These are phyloP conservation scores for Lodderomyces jiufengensis DNA, from an alignment of 1,139 yeast genomes.

Conservation along the genomic window DNA sequence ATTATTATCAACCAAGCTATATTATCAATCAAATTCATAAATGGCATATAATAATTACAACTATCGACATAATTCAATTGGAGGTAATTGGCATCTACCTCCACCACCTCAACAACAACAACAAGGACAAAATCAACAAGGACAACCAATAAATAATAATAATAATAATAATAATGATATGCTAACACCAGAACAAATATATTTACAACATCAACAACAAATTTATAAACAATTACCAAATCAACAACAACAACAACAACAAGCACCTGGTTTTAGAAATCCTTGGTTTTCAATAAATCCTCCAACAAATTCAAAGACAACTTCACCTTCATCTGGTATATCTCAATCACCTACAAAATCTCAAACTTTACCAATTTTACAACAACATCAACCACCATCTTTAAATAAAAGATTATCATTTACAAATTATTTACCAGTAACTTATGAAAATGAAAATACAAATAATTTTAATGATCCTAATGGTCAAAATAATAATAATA, in stretches of 20 bases:
- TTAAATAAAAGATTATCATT: slow-evolving; percentile 35
- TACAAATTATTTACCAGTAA: slow-evolving; percentile 48
- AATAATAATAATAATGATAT: neutral
- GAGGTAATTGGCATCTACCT: slow-evolving; percentile 42
- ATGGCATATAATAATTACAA: slow-evolving; percentile 19
- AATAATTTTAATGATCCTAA: neutral
- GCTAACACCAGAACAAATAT: slow-evolving; percentile 9
- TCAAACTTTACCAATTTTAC: slow-evolving; percentile 23
- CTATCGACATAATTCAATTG: slow-evolving; percentile 40
- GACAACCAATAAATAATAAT: too few species aligned
- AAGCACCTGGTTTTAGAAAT: slow-evolving; percentile 35
- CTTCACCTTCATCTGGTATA: slow-evolving; percentile 11
- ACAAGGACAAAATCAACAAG: slow-evolving; percentile 12
- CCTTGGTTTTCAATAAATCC: slow-evolving; percentile 37
- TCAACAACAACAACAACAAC: slow-evolving; percentile 14
- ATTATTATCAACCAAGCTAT: too few species aligned
- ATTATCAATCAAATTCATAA: too few species aligned
- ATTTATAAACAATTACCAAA: slow-evolving; percentile 10
- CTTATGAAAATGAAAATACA: slow-evolving; percentile 41
- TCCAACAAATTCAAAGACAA: slow-evolving; percentile 16
- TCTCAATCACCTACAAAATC: slow-evolving; percentile 32
- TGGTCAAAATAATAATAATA: slow-evolving; percentile 1
- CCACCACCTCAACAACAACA: slow-evolving; percentile 20
- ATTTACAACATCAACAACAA: slow-evolving; percentile 13
- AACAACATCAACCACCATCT: slow-evolving; percentile 24